Conservation (phyloP, 1,284 basidiomycete species). For the Rhodotorula sp. region DNA sequence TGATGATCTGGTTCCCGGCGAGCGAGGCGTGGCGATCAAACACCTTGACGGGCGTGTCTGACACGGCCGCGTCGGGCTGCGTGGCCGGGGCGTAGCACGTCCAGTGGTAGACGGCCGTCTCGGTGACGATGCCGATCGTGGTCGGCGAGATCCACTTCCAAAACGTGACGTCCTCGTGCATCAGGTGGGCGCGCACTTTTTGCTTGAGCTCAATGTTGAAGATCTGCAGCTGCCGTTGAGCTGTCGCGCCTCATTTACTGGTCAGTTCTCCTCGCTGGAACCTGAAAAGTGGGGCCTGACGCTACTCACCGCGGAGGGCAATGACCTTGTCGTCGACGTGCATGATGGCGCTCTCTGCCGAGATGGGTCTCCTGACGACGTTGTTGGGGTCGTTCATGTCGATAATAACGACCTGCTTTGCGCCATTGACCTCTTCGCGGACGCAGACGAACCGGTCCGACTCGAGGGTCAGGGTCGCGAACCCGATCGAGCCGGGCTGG, state of each 20-base stretch:
- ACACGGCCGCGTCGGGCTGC: conserved; percentile 51
- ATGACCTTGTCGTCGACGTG: conserved; percentile 96
- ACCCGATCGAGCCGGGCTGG: conserved; percentile 93
- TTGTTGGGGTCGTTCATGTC: conserved; percentile 94
- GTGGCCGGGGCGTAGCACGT: conserved; percentile 31
- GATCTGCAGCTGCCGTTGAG: conserved; percentile 90
- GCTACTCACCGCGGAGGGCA: conserved; percentile 79
- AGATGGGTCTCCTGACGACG: conserved; percentile 93
- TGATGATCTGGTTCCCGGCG: conserved; percentile 94
- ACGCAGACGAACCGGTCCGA: conserved; percentile 93
- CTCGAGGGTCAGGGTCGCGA: conserved; percentile 93
- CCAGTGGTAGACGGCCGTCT: conserved; percentile 71
- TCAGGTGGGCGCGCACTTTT: conserved; percentile 94
- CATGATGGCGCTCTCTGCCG: conserved; percentile 98
- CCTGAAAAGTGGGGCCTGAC: not conserved
- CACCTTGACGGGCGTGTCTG: conserved; percentile 74
- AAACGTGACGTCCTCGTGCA: conserved; percentile 92
- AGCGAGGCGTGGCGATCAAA: conserved; percentile 97
- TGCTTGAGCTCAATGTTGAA: conserved; percentile 98
- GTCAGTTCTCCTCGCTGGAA: not conserved
- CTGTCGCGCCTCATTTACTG: conserved; percentile 51
- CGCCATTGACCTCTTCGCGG: conserved; percentile 49
- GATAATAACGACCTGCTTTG: conserved; percentile 93
- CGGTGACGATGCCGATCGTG: conserved; percentile 93
- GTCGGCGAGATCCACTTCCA: conserved; percentile 98